Base-by-base conservation (phyloP, 2,329 filamentous ascomycete genomes). In the Tothia fuscella region DNA sequence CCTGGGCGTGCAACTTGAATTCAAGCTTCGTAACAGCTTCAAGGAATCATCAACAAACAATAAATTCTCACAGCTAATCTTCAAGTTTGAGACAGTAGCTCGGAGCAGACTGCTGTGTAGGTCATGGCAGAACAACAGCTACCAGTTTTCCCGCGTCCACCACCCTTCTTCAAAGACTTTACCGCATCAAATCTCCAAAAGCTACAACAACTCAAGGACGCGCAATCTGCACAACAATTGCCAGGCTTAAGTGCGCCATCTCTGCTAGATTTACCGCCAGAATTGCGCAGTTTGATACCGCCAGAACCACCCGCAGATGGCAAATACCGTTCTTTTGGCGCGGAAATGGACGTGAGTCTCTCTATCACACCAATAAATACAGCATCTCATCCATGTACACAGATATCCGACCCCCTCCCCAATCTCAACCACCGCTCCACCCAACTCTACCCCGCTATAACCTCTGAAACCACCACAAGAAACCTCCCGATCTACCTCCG, bases 151-250 rank as follows among this genome's bases (percentile, higher is more conserved):
- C 39, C 39, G 10, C 16, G 20, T 40, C 91, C 91, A 20, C 91
- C 91, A 20, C 79, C 81, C 1, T 93, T 95, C 64, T 96, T 84
- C 78, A 80, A 81, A 50, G 72, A 83, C 58, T 96, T 96, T 62
- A 94, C 85, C 0, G 60, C 76, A 3, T 76, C 81, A 21, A 93
- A 89, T 55, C 54, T 84, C 40, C 63, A 74, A 12, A 76, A 75
- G 36, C 62, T 82, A 19, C 61, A 69, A 43, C 55, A 69, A 29
- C 56, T 72, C 41, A 70, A 69, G 49, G 60, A 59, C 19, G 56
- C 25, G 5, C 30, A 42, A 10, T 19, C 34, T 21, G 63, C 14
- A 47, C 43, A 24, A 29, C 25, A 31, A 17, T 52, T 51, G 46
- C 51, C 53, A 42, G 46, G 46, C 12, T 47, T 35, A 35, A 46